Evolutionary conservation across 2,329 filamentous ascomycete genomes (phyloP), one percentile per base, ranked within the genome.

Genomic region (Colletotrichum orchidophilum): DNA sequence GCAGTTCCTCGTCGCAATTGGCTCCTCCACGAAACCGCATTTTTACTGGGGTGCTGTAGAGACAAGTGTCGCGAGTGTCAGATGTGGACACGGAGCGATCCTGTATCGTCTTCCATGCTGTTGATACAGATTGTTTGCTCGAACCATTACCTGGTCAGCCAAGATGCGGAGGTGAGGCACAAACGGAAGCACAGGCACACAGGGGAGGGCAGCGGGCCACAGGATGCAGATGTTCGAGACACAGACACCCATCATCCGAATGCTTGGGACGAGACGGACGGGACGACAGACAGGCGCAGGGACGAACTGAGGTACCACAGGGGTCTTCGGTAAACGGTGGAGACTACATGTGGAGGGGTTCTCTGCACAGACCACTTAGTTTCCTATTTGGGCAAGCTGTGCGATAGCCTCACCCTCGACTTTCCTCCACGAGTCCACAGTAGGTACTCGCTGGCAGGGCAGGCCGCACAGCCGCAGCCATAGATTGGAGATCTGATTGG

Each of bases 221-320:
- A 42, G 33, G 39, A 63, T 57, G 59, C 58, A 63, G 39, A 42
- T 35, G 57, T 33, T 55, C 33, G 35, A 58, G n/a, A 26, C 15
- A 58, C 53, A 49, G 50, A 64, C 39, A 55, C 49, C 64, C 58
- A 63, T 63, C 64, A 63, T 71, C 64, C 68, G 68, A 71, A 68
- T 71, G 53, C 65, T 63, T 71, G 58, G 68, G 64, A 71, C 68
- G 50, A 49, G 55, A 66, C 62, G 63, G 62, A 57, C 66, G 66
- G 66, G 61, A 70, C 54, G 61, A 69, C 31, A 57, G 27, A 42
- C 61, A 52, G 66, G 29, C 33, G 49, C 64, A 59, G 54, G 59
- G 59, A 46, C 27, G 42, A 15, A 35, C 42, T n/a, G n/a, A n/a
- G n/a, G n/a, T n/a, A 33, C 26, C 39, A 15, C 26, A 35, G 21